These are phyloP conservation scores for Neurospora hispaniola DNA, from an alignment of 495 filamentous ascomycete species.

Conservation along the genomic window DNA sequence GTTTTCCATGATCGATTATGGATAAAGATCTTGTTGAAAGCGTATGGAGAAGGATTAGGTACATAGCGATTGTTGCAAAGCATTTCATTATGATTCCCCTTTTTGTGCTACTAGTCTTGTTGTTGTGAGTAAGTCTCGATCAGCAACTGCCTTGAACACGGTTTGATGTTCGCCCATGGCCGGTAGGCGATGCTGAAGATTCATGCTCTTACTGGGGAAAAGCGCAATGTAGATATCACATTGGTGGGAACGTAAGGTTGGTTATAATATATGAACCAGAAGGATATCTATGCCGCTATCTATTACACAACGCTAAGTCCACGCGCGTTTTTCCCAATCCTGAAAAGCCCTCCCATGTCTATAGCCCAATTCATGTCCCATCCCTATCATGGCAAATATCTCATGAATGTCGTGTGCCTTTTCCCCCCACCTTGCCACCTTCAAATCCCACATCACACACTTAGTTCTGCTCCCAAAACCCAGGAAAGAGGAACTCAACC, in stretches of 20 bases:
- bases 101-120: neutral
- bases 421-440: neutral
- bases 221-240: neutral
- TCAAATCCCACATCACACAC: neutral
- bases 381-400: neutral
- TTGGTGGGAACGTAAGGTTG: too few species aligned
- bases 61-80: neutral
- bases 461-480: constrained; percentile 32
- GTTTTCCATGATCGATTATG: neutral
- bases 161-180: neutral
- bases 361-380: neutral
- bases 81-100: neutral
- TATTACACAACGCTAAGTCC: neutral
- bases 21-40: neutral
- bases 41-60: neutral
- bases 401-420: neutral
- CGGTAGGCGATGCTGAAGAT: neutral
- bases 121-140: neutral
- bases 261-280: neutral
- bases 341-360: neutral
- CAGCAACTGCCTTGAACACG: neutral
- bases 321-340: neutral
- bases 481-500: constrained; percentile 70
- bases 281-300: neutral
- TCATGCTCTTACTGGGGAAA: neutral